Base-by-base conservation (phyloP, 1,284 basidiomycete species). In the Veloboletus limbatus region DNA sequence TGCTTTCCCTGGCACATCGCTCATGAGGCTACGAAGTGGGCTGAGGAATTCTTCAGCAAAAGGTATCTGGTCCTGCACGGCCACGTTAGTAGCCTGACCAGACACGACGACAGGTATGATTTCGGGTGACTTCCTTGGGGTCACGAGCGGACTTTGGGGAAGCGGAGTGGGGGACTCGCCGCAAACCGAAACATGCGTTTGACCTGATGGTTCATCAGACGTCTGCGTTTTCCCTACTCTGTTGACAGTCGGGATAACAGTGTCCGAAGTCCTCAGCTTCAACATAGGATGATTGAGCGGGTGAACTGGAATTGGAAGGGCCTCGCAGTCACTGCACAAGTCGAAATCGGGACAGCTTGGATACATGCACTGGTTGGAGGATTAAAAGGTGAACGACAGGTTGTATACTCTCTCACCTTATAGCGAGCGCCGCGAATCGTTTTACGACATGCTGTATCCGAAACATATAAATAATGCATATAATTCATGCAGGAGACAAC, bases 321-420 rank as follows among this genome's bases (percentile, higher is more conserved):
- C 82, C 68, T 95, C 92, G 68, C 92, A 95, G 48, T 71, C 68
- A 55, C 78, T 77, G 68, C 92, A 95, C 14, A 95, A 74, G 58
- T 95, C 92, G 55, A 84, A 93, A 67, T 95, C 89, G 2, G 78
- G 76, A 66, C 92, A 95, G 14, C 74, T 68, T 14, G 82, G 77
- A 64, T 93, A 85, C 79, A 88, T 81, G 68, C 92, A 95, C 85
- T 91, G 54, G n/a, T 5, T 3, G 13, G 47, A 31, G 18, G 38
- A 51, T 59, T 33, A 54, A 47, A 38, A 34, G 11, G 16, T 17
- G 34, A 43, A 31, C 13, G 17, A 3, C 7, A 0, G 5, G 14
- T 4, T n/a, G 11, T 35, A 51, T 43, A 46, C 34, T 31, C 27
- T 17, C 60, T 35, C 33, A 81, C 82, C 75, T 92, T 92, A 69